Conservation (phyloP, 768 basidiomycete species). For the Rhizopogon sp. region DNA sequence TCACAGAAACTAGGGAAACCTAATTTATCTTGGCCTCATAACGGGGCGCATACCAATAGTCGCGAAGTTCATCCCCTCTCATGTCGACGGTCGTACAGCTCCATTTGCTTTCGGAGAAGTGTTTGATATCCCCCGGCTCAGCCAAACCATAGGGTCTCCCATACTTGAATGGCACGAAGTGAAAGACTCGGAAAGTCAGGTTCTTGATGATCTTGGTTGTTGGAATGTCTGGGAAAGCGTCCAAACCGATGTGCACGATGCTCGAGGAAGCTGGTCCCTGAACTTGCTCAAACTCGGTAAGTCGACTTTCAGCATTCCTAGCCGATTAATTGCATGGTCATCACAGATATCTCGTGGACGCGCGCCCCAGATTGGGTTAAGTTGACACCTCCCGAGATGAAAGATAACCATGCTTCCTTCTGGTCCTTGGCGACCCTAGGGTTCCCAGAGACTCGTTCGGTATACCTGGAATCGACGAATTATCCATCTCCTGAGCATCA, state of each 20-base stretch:
- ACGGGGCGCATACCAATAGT: conserved; percentile 58
- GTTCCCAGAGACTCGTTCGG: conserved; percentile 15
- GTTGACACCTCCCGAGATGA: conserved; percentile 8
- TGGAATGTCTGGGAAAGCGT: conserved; percentile 17
- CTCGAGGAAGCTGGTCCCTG: conserved; percentile 8
- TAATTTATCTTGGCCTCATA: conserved; percentile 55
- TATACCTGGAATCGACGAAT: conserved; percentile 2
- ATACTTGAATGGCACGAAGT: conserved; percentile 63
- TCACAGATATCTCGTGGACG: conserved; percentile 26
- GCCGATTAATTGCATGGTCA: conserved; percentile 34
- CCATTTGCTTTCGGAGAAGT: conserved; percentile 54
- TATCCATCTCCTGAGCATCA: conserved; percentile 15
- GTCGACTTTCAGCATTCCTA: neutral
- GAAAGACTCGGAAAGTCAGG: conserved; percentile 39
- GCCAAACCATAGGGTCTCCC: conserved; percentile 37
- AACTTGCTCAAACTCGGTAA: conserved; percentile 7
- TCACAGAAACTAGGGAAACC: conserved; percentile 42
- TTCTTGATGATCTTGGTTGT: conserved; percentile 23
- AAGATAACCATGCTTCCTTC: conserved; percentile 17
- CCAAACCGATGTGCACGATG: conserved; percentile 8
- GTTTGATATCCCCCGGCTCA: conserved; percentile 53
- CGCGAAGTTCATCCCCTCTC: conserved; percentile 53
- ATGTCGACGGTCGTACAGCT: conserved; percentile 44
- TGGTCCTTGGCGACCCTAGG: conserved; percentile 22
- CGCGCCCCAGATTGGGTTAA: conserved; percentile 19